Evolutionary conservation across 768 basidiomycete genomes (phyloP).

Genomic region (Pleurotus citrinopileatus): DNA sequence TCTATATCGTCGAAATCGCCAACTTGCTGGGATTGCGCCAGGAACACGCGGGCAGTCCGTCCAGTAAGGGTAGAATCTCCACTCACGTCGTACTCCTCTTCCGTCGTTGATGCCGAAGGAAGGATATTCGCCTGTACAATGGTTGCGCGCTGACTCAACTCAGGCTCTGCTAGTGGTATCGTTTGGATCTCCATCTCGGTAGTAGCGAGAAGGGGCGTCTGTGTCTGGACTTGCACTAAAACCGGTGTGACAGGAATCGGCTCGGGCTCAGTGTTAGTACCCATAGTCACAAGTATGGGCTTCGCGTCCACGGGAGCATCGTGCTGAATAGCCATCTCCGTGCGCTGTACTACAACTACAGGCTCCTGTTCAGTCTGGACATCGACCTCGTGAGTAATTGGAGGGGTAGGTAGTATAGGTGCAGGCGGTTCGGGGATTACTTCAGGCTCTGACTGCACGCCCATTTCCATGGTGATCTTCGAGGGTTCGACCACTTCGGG

Average conservation of each 20-base stretch:
- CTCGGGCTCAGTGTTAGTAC: slow-evolving; percentile 34
- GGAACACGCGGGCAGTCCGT: slow-evolving; percentile 28
- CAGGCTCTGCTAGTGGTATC: slow-evolving; percentile 5
- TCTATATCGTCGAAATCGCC: slow-evolving; percentile 33
- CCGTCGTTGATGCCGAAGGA: slow-evolving; percentile 17
- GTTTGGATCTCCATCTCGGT: slow-evolving; percentile 33
- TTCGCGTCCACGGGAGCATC: slow-evolving; percentile 26
- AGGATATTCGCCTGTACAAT: slow-evolving; percentile 45
- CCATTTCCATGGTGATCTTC: slow-evolving; percentile 31
- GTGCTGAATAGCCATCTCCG: slow-evolving; percentile 53
- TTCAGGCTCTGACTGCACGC: slow-evolving; percentile 37
- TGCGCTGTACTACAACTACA: slow-evolving; percentile 26
- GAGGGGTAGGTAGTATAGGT: slow-evolving; percentile 17
- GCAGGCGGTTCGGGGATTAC: slow-evolving; percentile 15
- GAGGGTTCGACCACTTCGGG: slow-evolving; percentile 30
- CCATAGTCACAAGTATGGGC: slow-evolving; percentile 28
- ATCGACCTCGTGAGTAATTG: neutral
- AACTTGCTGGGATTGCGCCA: slow-evolving; percentile 22
- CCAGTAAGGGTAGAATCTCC: slow-evolving; percentile 40
- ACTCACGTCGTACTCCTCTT: slow-evolving; percentile 21
- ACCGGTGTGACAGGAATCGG: slow-evolving; percentile 18
- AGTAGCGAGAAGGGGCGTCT: slow-evolving; percentile 28
- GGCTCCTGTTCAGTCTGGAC: slow-evolving; percentile 21
- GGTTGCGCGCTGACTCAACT: slow-evolving; percentile 35
- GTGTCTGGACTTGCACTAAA: slow-evolving; percentile 31